Percentiles rank a stretch among this genome's conserved stretches.
These are phyloP conservation scores for Rhizopus microsporus DNA, from an alignment of 371 early-diverging fungal species.

Conservation along the genomic window DNA sequence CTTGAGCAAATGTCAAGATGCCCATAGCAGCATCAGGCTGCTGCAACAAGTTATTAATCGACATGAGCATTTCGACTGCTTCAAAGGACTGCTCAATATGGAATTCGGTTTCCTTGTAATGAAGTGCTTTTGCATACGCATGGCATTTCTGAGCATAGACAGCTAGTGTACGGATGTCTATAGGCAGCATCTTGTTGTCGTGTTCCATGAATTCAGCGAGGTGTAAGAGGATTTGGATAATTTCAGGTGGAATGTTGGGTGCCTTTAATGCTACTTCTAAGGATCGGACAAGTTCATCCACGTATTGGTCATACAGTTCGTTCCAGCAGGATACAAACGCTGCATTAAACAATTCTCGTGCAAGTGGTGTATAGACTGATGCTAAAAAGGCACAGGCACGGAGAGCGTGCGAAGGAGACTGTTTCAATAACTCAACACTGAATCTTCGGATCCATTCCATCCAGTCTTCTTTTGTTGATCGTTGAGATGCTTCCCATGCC, in stretches of 20 bases:
- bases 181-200: conserved; percentile 93
- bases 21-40: conserved; percentile 97
- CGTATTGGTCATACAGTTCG: conserved; percentile 87
- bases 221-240: conserved; percentile 88
- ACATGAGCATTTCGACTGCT: conserved; percentile 91
- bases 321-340: conserved; percentile 98
- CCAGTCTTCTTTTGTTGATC: conserved; percentile 96
- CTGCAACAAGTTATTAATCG: conserved; percentile 93
- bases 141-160: conserved; percentile 92
- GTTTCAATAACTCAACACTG: conserved; percentile 91
- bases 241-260: conserved; percentile 89
- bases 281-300: conserved; percentile 87
- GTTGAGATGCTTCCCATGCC: conserved; percentile 91
- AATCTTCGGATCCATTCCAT: conserved; percentile 93
- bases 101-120: conserved; percentile 97
- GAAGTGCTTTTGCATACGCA: conserved; percentile 94
- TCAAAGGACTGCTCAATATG: conserved; percentile 80
- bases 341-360: conserved; percentile 94
- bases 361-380: conserved; percentile 78
- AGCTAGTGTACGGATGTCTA: conserved; percentile 90
- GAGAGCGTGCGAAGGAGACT: conserved; percentile 94
- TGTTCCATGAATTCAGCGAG: conserved; percentile 99
- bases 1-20: conserved; percentile 88
- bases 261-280: conserved; percentile 87
- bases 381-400: conserved; percentile 91